These are phyloP conservation scores for Xylaria flabelliformis DNA, from an alignment of 495 filamentous ascomycete genomes.

Conservation along the genomic window DNA sequence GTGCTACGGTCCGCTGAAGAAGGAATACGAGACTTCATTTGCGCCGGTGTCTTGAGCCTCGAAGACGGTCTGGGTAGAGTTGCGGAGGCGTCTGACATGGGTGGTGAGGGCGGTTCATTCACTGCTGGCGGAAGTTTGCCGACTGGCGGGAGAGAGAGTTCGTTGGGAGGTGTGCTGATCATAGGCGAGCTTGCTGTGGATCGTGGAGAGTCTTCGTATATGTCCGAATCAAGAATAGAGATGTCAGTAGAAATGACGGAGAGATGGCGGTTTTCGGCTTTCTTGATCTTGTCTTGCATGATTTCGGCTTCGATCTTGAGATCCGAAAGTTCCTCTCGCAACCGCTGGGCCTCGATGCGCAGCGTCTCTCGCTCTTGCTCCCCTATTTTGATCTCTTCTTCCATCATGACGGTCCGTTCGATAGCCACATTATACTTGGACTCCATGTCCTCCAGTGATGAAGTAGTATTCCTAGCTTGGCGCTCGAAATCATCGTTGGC, in stretches of 20 bases:
- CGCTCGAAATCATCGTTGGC: conserved; percentile 98
- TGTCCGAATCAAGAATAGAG: conserved; percentile 61
- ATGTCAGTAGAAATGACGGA: conserved; percentile 59
- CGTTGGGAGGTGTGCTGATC: conserved; percentile 72
- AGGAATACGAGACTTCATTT: conserved; percentile 54
- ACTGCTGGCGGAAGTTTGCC: conserved; percentile 43
- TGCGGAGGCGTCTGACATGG: conserved; percentile 78
- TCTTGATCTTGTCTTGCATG: conserved; percentile 85
- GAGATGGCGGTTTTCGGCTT: conserved; percentile 60
- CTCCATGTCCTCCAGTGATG: conserved; percentile 94
- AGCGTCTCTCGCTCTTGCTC: conserved; percentile 89
- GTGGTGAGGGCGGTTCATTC: conserved; percentile 63
- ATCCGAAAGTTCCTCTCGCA: conserved; percentile 90
- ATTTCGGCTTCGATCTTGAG: conserved; percentile 95
- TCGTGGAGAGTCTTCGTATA: conserved; percentile 61
- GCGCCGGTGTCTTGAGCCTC: conserved; percentile 41
- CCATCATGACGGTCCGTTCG: conserved; percentile 88
- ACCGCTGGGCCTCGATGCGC: conserved; percentile 84
- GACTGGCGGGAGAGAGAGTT: conserved; percentile 60
- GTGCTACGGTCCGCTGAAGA: conserved; percentile 56
- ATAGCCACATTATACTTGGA: conserved; percentile 95
- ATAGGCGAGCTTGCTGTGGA: conserved; percentile 75
- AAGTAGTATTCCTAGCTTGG: conserved; percentile 90
- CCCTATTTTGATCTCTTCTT: conserved; percentile 88
- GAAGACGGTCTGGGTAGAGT: conserved; percentile 58